Evolutionary conservation across 805 yeast genomes (phyloP).

Genomic region (Candida sakaeoensis): DNA sequence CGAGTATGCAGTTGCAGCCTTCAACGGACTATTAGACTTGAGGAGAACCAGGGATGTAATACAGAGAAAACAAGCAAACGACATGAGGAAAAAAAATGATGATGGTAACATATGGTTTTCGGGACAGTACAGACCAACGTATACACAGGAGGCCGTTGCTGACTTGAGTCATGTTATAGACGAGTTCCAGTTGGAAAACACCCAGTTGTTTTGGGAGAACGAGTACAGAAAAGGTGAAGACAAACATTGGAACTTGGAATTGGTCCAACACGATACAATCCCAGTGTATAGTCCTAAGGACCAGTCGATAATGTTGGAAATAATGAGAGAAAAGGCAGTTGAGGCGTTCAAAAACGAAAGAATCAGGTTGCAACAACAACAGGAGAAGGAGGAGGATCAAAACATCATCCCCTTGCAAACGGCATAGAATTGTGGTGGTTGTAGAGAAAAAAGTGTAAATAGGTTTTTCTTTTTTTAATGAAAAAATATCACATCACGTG

Average conservation of each 20-base stretch:
- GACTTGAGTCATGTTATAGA: conserved; percentile 73
- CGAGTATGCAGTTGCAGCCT: conserved; percentile 67
- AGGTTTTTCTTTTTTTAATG: too few relatives aligned
- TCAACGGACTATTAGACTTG: conserved; percentile 68
- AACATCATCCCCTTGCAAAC: not conserved
- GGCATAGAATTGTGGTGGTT: not conserved
- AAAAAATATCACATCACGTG: not conserved
- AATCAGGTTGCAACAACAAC: conserved; percentile 3
- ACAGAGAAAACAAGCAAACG: conserved; percentile 56
- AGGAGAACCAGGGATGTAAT: conserved; percentile 68
- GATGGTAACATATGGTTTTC: conserved; percentile 83
- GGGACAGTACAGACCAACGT: conserved; percentile 86
- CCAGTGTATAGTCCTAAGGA: conserved; percentile 61
- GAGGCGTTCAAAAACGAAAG: conserved; percentile 29
- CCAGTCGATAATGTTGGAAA: conserved; percentile 62
- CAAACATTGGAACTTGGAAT: conserved; percentile 59
- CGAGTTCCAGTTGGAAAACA: conserved; percentile 46
- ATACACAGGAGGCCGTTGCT: conserved; percentile 86
- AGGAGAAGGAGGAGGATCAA: too few relatives aligned
- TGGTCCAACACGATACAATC: conserved; percentile 59
- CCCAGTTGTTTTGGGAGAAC: conserved; percentile 76
- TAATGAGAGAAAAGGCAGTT: conserved; percentile 43
- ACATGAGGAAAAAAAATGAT: conserved; percentile 65
- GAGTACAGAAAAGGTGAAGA: conserved; percentile 84
- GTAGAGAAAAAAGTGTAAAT: not conserved